Percentiles rank a stretch among this genome's conserved stretches.
Conservation (phyloP, 1,284 basidiomycete genomes). For the Limonomyces culmigenus region DNA sequence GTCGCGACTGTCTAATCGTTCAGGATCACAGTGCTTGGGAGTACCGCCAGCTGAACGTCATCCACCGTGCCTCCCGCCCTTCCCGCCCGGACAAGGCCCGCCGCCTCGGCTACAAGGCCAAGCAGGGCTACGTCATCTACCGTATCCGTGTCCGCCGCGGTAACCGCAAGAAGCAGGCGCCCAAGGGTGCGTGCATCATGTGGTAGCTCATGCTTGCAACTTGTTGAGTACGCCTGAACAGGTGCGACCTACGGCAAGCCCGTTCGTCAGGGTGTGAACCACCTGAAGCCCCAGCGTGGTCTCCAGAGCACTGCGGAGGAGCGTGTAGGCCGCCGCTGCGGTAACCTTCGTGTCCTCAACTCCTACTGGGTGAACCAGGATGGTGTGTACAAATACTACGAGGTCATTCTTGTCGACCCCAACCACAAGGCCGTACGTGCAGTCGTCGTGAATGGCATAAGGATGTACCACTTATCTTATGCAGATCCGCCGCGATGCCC, state of each 20-base stretch:
- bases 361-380: constrained; percentile 99
- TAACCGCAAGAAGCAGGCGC: constrained; percentile 98
- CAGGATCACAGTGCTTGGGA: constrained; percentile 77
- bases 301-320: constrained; percentile 93
- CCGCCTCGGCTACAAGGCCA: constrained; percentile 98
- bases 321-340: constrained; percentile 92
- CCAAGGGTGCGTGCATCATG: constrained; percentile 56
- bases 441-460: not conserved
- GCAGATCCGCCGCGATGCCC: constrained; percentile 83
- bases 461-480: constrained; percentile 2
- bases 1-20: not conserved
- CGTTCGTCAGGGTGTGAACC: constrained; percentile 98
- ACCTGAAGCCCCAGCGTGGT: constrained; percentile 95
- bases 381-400: constrained; percentile 99
- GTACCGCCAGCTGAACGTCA: constrained; percentile 94
- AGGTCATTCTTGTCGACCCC: constrained; percentile 96
- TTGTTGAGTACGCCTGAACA: constrained; percentile 11
- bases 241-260: constrained; percentile 99
- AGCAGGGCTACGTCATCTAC: constrained; percentile 99
- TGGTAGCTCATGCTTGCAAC: not conserved
- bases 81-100: constrained; percentile 99
- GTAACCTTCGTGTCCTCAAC: constrained; percentile 91
- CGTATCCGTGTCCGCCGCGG: constrained; percentile 95
- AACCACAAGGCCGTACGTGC: constrained; percentile 75
- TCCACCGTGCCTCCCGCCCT: constrained; percentile 94